Conservation (phyloP, 2,329 filamentous ascomycete species). For the Aureobasidium musti region DNA sequence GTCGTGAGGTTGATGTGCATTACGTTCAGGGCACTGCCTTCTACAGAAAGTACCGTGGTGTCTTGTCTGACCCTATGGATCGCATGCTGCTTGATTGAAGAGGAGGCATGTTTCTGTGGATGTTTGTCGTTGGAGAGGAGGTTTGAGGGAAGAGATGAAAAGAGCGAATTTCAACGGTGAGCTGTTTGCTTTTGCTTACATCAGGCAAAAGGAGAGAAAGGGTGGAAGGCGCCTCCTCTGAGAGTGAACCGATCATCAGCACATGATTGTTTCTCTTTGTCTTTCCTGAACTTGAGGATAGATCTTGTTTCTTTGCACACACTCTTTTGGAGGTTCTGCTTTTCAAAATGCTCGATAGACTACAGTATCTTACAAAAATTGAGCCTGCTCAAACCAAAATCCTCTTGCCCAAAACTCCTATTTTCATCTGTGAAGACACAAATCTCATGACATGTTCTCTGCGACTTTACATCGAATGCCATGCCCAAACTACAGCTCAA, state of each 20-base stretch:
- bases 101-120: neutral
- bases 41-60: neutral
- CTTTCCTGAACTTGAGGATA: neutral
- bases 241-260: neutral
- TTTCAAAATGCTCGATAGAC: neutral
- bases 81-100: neutral
- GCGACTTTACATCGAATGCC: neutral
- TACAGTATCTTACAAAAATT: slow-evolving; percentile 3
- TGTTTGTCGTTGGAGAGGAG: neutral
- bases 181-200: neutral
- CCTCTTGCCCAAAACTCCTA: neutral
- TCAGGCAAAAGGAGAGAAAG: neutral
- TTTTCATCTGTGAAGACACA: neutral
- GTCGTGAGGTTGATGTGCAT: neutral
- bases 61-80: neutral
- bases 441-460: neutral
- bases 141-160: neutral
- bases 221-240: neutral
- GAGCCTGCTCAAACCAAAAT: neutral
- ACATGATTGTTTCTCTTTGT: neutral
- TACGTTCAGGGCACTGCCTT: neutral
- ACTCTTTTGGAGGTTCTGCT: neutral
- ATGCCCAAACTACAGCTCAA: slow-evolving; percentile 38
- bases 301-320: neutral
- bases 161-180: neutral